These are phyloP conservation scores for Pseudocercospora pini-densiflorae DNA, from an alignment of 2,329 filamentous ascomycete species.

Conservation along the genomic window DNA sequence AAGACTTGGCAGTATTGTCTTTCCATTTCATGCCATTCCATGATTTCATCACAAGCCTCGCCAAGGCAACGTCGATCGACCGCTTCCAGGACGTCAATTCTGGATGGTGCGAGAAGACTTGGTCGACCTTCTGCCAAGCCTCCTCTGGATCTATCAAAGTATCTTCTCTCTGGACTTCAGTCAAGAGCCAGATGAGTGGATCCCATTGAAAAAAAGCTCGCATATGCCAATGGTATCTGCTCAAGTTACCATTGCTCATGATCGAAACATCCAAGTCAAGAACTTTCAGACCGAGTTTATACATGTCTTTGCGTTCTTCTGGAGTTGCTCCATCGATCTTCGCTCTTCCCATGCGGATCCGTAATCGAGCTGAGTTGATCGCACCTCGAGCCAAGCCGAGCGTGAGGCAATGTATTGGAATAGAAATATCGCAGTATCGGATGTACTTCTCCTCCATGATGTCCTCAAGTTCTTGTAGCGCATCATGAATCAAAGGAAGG, in stretches of 20 bases:
- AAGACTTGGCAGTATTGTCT: background rate
- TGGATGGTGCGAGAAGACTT: slow-evolving; percentile 49
- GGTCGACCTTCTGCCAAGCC: slow-evolving; percentile 52
- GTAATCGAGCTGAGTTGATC: slow-evolving; percentile 49
- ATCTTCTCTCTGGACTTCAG: slow-evolving; percentile 37
- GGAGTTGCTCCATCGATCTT: slow-evolving; percentile 37
- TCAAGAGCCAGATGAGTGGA: slow-evolving; percentile 43
- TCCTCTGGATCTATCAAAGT: slow-evolving; percentile 29
- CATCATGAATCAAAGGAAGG: slow-evolving; percentile 26
- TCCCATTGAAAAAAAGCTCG: slow-evolving; percentile 56
- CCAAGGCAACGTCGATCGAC: slow-evolving; percentile 50
- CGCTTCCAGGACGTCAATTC: slow-evolving; percentile 44
- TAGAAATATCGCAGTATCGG: slow-evolving; percentile 50
- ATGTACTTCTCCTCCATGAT: slow-evolving; percentile 49
- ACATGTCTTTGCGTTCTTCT: slow-evolving; percentile 46
- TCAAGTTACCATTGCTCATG: slow-evolving; percentile 45
- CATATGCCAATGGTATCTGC: slow-evolving; percentile 58
- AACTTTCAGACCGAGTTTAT: slow-evolving; percentile 47
- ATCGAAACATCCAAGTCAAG: slow-evolving; percentile 48
- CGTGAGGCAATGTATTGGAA: slow-evolving; percentile 51
- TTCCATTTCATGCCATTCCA: slow-evolving; percentile 43
- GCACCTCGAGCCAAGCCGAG: slow-evolving; percentile 50
- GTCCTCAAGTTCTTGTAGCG: slow-evolving; percentile 48
- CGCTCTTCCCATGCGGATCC: slow-evolving; percentile 51
- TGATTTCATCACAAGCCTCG: slow-evolving; percentile 49